phyloP scores from a whole-genome alignment of 1,139 yeast genomes.

The Candida sp. region DNA sequence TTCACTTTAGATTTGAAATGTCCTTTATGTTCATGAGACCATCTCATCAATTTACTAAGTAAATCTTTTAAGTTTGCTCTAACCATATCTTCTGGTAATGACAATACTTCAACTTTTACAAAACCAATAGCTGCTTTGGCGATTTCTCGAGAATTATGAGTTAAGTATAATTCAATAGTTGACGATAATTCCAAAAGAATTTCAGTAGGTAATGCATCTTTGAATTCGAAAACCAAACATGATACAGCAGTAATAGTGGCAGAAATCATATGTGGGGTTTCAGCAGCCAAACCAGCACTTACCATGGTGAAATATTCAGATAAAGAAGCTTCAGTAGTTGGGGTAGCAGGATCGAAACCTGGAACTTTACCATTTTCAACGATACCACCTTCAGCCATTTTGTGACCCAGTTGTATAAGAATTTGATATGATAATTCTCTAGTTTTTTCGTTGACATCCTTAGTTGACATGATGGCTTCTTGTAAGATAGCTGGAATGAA shows the following conservation, averaged over 20 bases:
- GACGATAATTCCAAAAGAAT: slow-evolving; percentile 71
- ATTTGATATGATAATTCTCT: slow-evolving; percentile 78
- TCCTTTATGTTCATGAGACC: slow-evolving; percentile 96
- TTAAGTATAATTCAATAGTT: slow-evolving; percentile 87
- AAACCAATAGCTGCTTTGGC: slow-evolving; percentile 94
- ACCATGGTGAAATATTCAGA: slow-evolving; percentile 89
- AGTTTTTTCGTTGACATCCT: slow-evolving; percentile 89
- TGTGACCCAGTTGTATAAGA: slow-evolving; percentile 77
- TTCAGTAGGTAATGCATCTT: slow-evolving; percentile 52
- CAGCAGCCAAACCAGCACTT: slow-evolving; percentile 94
- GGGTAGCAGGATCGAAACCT: slow-evolving; percentile 61
- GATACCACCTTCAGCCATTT: slow-evolving; percentile 69
- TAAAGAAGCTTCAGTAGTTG: slow-evolving; percentile 64
- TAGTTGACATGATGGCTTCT: slow-evolving; percentile 89
- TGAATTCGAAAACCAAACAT: slow-evolving; percentile 84
- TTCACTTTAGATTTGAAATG: slow-evolving; percentile 91
- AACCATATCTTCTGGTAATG: slow-evolving; percentile 79
- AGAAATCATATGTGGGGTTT: slow-evolving; percentile 92
- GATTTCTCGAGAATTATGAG: slow-evolving; percentile 89
- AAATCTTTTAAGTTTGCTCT: slow-evolving; percentile 64
- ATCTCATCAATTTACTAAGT: slow-evolving; percentile 70
- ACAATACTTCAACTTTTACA: slow-evolving; percentile 84
- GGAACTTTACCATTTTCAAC: slow-evolving; percentile 66
- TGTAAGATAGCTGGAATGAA: slow-evolving; percentile 82
- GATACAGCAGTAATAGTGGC: slow-evolving; percentile 93